A percentile compares a stretch with the other conserved stretches of the same genome.
phyloP scores from a whole-genome alignment of 108 stramenopile species.

The Ochromonas danica region DNA sequence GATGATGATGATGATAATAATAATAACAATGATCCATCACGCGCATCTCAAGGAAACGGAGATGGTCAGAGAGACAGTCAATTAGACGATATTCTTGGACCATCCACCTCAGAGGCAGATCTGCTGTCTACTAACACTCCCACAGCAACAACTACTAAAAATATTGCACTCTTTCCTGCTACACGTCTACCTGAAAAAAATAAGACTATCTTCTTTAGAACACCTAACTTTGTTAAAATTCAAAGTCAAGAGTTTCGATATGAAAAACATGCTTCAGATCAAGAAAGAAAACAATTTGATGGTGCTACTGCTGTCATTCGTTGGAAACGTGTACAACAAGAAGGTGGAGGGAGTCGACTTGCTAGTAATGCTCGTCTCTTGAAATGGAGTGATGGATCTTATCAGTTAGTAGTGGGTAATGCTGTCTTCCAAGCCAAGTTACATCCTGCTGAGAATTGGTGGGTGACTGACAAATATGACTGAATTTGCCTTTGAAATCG shows the following conservation, averaged over 20 bases:
- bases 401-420: slow-evolving; percentile 22
- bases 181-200: neutral
- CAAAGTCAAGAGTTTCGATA: neutral
- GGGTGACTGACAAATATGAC: neutral
- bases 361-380: slow-evolving; percentile 19
- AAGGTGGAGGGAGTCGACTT: neutral
- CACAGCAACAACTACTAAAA: neutral
- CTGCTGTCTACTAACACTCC: neutral
- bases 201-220: neutral
- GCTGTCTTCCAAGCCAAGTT: neutral
- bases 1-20: neutral
- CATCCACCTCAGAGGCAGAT: neutral
- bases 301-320: neutral
- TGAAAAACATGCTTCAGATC: neutral
- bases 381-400: slow-evolving; percentile 25
- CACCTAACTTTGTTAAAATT: slow-evolving; percentile 28
- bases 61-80: neutral
- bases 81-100: neutral
- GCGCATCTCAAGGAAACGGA: neutral
- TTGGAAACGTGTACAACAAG: neutral
- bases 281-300: neutral
- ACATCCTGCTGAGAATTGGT: neutral
- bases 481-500: neutral
- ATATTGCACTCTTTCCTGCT: neutral
- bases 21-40: neutral